These are phyloP conservation scores for Ophiostoma piceae DNA, from an alignment of 2,329 filamentous ascomycete genomes.

Conservation along the genomic window DNA sequence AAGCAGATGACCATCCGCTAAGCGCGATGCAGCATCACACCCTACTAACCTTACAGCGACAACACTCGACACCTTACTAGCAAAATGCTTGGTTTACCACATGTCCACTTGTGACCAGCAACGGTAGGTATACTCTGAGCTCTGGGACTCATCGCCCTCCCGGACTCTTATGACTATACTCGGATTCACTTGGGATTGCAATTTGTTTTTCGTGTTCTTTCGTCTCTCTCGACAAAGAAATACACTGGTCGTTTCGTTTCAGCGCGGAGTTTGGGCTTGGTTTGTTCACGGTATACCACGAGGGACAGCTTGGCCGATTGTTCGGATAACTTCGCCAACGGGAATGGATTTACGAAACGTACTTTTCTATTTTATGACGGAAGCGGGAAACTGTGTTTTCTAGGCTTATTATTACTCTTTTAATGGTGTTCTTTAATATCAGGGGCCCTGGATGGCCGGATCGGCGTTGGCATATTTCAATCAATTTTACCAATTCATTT, in stretches of 20 bases:
- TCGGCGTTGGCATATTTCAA: not conserved
- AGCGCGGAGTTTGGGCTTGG: slow-evolving; percentile 48
- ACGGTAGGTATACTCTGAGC: slow-evolving; percentile 43
- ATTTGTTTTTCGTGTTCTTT: slow-evolving; percentile 24
- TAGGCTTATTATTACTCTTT: not conserved
- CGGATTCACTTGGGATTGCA: slow-evolving; percentile 24
- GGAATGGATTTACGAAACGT: slow-evolving; percentile 21
- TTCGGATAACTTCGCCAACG: slow-evolving; percentile 19
- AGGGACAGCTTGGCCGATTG: slow-evolving; percentile 22
- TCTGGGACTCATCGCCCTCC: slow-evolving; percentile 5
- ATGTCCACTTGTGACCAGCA: slow-evolving; percentile 28
- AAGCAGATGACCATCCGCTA: slow-evolving; percentile 95
- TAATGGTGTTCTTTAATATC: slow-evolving; percentile 12
- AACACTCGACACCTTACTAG: slow-evolving; percentile 12
- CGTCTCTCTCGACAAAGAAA: slow-evolving; percentile 22
- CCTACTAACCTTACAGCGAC: slow-evolving; percentile 20
- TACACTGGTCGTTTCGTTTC: slow-evolving; percentile 34
- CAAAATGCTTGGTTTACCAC: slow-evolving; percentile 23
- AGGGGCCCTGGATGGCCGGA: not conserved
- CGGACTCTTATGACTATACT: slow-evolving; percentile 20
- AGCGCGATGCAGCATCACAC: slow-evolving; percentile 28
- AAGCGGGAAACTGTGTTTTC: slow-evolving; percentile 20
- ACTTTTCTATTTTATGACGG: slow-evolving; percentile 17
- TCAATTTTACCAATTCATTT: slow-evolving; percentile 4
- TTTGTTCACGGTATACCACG: slow-evolving; percentile 22